Conservation (phyloP, 1,284 basidiomycete genomes). For the Rhodotorula sp. region DNA sequence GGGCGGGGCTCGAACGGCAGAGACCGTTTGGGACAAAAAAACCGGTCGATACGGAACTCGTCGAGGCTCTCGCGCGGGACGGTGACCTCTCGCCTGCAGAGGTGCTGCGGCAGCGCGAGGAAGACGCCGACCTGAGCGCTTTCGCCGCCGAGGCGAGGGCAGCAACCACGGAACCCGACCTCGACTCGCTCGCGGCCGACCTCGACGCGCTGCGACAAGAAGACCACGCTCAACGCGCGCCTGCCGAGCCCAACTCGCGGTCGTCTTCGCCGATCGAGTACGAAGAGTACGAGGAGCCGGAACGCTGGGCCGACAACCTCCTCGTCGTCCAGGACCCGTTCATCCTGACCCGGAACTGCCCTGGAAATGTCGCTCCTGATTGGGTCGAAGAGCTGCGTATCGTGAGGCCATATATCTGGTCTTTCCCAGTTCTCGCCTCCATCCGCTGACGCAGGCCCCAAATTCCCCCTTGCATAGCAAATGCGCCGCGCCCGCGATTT, state of each 20-base stretch:
- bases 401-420: slow-evolving; percentile 1
- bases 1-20: slow-evolving; percentile 16
- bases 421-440: too few species aligned
- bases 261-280: slow-evolving; percentile 35
- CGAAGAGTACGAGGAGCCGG: slow-evolving; percentile 41
- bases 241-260: slow-evolving; percentile 11
- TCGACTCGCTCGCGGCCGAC: slow-evolving; percentile 8
- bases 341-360: slow-evolving; percentile 48
- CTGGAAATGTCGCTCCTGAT: slow-evolving; percentile 44
- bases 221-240: not conserved
- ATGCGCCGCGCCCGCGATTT: slow-evolving; percentile 28
- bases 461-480: slow-evolving; percentile 13
- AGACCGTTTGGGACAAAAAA: slow-evolving; percentile 4
- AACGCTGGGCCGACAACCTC: slow-evolving; percentile 44
- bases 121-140: slow-evolving; percentile 15
- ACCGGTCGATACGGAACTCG: not conserved
- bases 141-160: not conserved
- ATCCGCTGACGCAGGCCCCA: not conserved
- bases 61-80: not conserved
- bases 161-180: not conserved
- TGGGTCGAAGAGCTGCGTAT: slow-evolving; percentile 36
- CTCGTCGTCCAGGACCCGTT: slow-evolving; percentile 51
- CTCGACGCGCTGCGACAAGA: slow-evolving; percentile 12
- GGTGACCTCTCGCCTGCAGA: slow-evolving; percentile 6
- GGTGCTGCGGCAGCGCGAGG: slow-evolving; percentile 9